Evolutionary conservation across 2,329 filamentous ascomycete genomes (phyloP).

Genomic region (Calonectria naviculata): DNA sequence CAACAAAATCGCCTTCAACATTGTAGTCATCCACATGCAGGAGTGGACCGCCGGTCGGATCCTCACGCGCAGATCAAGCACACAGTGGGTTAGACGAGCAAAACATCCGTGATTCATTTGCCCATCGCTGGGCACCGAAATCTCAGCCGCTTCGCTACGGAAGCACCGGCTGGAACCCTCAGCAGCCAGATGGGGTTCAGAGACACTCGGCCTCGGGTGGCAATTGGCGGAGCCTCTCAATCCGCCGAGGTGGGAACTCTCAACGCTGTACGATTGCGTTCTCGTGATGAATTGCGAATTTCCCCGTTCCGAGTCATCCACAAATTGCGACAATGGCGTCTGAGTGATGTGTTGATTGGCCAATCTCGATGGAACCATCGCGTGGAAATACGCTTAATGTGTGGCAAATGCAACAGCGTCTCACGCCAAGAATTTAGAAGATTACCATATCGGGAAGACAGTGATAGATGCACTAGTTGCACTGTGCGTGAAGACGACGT

Average conservation of each 20-base stretch:
- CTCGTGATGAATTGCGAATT: neutral
- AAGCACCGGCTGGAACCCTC: neutral
- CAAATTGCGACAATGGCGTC: neutral
- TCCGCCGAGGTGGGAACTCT: neutral
- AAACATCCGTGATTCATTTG: neutral
- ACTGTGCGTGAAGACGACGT: neutral
- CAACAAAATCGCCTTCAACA: neutral
- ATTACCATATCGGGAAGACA: neutral
- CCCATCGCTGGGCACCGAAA: neutral
- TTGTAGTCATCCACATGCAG: neutral
- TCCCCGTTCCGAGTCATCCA: neutral
- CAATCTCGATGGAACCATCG: neutral
- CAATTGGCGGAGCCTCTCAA: neutral
- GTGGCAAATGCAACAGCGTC: neutral
- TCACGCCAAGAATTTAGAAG: neutral
- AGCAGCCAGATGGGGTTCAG: neutral
- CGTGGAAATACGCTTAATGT: neutral
- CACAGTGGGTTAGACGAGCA: neutral
- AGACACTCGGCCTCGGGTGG: neutral
- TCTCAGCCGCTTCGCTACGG: neutral
- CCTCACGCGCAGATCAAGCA: neutral
- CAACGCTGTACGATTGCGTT: neutral
- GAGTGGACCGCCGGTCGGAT: neutral
- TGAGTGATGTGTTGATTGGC: neutral
- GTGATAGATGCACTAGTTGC: neutral